phyloP scores from a whole-genome alignment of 495 filamentous ascomycete species.

The Aspergillus egyptiacus region DNA sequence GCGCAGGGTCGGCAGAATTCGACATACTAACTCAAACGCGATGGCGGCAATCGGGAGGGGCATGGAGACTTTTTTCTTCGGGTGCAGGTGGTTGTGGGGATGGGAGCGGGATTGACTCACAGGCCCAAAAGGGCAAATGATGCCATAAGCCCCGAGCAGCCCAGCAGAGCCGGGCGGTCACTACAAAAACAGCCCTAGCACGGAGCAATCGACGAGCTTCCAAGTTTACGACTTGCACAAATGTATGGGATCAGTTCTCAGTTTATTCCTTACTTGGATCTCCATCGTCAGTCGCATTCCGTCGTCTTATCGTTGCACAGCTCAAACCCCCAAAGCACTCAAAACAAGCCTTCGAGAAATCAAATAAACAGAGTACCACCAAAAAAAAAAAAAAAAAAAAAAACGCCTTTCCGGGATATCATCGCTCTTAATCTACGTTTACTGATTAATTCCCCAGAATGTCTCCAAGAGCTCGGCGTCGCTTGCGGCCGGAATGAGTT shows the following conservation, averaged over 20 bases:
- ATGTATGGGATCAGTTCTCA: too few species aligned
- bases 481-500: conserved; percentile 19
- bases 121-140: conserved; percentile 26
- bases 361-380: conserved; percentile 20
- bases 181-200: conserved; percentile 24
- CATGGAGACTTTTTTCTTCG: conserved; percentile 22
- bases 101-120: conserved; percentile 34
- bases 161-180: conserved; percentile 19
- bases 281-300: conserved; percentile 7
- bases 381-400: too few species aligned
- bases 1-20: conserved; percentile 24
- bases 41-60: conserved; percentile 23
- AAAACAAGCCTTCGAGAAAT: conserved; percentile 5
- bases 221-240: neutral
- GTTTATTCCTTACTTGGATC: neutral
- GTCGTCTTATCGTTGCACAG: conserved; percentile 17
- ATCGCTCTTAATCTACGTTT: conserved; percentile 7
- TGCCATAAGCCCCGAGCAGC: conserved; percentile 30
- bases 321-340: conserved; percentile 25
- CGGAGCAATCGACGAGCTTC: too few species aligned
- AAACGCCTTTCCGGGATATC: conserved; percentile 21
- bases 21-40: conserved; percentile 25
- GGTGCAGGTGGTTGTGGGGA: conserved; percentile 27
- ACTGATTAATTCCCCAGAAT: conserved; percentile 32
- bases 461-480: conserved; percentile 32